Conservation (phyloP, 2,329 filamentous ascomycete species). For the Penicillium sp. region DNA sequence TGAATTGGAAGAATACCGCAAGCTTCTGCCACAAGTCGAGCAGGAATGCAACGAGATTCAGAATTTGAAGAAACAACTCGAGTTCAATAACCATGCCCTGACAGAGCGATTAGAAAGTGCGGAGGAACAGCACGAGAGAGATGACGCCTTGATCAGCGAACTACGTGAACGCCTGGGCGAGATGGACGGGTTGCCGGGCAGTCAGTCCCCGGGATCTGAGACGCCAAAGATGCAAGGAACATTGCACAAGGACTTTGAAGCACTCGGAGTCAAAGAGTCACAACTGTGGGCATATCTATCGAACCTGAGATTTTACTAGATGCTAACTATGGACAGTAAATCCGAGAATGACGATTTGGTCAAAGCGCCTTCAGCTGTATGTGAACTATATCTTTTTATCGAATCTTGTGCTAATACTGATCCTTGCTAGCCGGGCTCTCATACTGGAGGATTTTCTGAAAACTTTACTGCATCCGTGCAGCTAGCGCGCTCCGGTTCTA, state of each 20-base stretch:
- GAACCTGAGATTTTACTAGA: neutral
- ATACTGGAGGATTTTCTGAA: slow-evolving; percentile 36
- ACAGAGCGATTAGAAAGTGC: slow-evolving; percentile 45
- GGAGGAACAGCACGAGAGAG: slow-evolving; percentile 44
- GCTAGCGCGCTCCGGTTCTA: slow-evolving; percentile 35
- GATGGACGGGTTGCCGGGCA: slow-evolving; percentile 42
- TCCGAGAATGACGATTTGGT: slow-evolving; percentile 41
- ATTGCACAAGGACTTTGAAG: slow-evolving; percentile 45
- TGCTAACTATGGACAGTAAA: slow-evolving; percentile 35
- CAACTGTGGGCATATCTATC: slow-evolving; percentile 35
- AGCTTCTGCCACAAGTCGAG: slow-evolving; percentile 48
- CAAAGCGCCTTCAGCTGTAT: slow-evolving; percentile 28
- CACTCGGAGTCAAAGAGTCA: slow-evolving; percentile 40
- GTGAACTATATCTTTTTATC: neutral
- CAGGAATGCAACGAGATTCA: slow-evolving; percentile 50
- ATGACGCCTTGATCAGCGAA: slow-evolving; percentile 44
- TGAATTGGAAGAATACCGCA: slow-evolving; percentile 46
- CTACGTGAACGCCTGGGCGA: slow-evolving; percentile 45
- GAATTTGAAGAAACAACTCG: slow-evolving; percentile 49
- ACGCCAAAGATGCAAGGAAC: slow-evolving; percentile 42
- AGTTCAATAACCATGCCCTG: slow-evolving; percentile 50
- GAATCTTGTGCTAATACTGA: slow-evolving; percentile 12
- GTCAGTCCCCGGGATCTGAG: slow-evolving; percentile 39
- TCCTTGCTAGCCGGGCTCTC: slow-evolving; percentile 26
- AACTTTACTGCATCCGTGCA: slow-evolving; percentile 33